phyloP scores from a whole-genome alignment of 2,329 filamentous ascomycete species.

The Corinectria fuckeliana region DNA sequence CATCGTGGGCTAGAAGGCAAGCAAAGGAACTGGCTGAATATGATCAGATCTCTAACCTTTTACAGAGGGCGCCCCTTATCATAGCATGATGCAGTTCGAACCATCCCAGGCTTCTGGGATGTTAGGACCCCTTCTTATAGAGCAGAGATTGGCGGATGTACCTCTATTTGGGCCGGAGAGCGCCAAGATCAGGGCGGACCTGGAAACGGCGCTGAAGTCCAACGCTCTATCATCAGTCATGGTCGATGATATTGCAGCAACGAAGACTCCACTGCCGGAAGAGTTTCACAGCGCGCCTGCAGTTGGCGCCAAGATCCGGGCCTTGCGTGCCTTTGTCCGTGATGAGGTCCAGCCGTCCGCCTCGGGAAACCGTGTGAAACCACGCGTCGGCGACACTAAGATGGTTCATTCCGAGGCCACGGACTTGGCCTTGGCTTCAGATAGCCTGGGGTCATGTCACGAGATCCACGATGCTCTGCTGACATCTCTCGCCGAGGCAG shows the following conservation, averaged over 20 bases:
- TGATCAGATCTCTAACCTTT: constrained; percentile 22
- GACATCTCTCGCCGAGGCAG: constrained; percentile 50
- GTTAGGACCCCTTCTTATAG: constrained; percentile 60
- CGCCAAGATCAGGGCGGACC: constrained; percentile 49
- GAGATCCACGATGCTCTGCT: constrained; percentile 65
- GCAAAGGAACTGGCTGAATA: not conserved
- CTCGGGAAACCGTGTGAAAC: constrained; percentile 33
- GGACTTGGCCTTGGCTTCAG: constrained; percentile 48
- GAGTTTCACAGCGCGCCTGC: constrained; percentile 50
- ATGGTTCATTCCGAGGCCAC: constrained; percentile 42
- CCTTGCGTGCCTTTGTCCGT: constrained; percentile 50
- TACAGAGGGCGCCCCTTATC: constrained; percentile 58
- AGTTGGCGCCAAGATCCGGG: constrained; percentile 57
- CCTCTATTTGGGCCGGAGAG: constrained; percentile 64
- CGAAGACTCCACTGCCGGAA: constrained; percentile 45
- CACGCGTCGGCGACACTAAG: constrained; percentile 34
- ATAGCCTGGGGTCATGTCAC: constrained; percentile 55
- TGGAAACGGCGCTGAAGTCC: constrained; percentile 49
- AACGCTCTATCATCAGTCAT: constrained; percentile 42
- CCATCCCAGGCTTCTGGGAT: constrained; percentile 58
- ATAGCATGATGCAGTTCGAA: constrained; percentile 65
- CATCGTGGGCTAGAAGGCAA: constrained; percentile 63
- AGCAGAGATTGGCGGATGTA: constrained; percentile 59
- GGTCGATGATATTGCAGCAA: constrained; percentile 48
- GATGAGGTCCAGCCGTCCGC: constrained; percentile 36